Percentiles rank a stretch among this genome's conserved stretches.
phyloP scores from a whole-genome alignment of 2,329 filamentous ascomycete genomes.

The Alternaria sp. region DNA sequence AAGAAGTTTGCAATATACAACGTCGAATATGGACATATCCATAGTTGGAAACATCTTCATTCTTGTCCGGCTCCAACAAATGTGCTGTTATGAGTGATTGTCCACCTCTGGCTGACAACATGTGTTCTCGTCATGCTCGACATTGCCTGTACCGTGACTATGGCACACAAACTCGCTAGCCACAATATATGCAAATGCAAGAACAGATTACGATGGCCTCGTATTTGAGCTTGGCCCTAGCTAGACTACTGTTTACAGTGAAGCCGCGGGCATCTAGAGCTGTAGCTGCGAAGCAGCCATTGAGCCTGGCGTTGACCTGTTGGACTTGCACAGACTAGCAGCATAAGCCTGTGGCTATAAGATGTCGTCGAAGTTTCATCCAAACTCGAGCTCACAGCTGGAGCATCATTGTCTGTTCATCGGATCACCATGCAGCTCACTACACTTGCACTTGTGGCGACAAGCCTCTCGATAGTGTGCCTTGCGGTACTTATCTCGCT shows the following conservation, averaged over 20 bases:
- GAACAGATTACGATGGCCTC: slow-evolving; percentile 19
- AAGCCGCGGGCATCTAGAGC: slow-evolving; percentile 7
- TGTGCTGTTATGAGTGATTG: background rate
- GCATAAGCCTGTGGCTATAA: slow-evolving; percentile 16
- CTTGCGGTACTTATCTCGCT: slow-evolving; percentile 30
- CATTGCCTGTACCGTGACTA: slow-evolving; percentile 5
- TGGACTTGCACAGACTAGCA: background rate
- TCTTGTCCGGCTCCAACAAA: background rate
- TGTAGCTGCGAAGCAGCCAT: slow-evolving; percentile 2
- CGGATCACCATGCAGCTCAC: slow-evolving; percentile 32
- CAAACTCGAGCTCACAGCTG: background rate
- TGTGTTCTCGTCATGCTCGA: background rate
- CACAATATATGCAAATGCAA: slow-evolving; percentile 22
- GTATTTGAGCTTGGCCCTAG: slow-evolving; percentile 21
- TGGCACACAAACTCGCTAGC: slow-evolving; percentile 11
- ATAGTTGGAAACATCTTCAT: background rate
- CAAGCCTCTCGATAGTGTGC: slow-evolving; percentile 24
- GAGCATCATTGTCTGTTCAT: background rate
- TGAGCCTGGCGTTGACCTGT: background rate
- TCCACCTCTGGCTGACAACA: background rate
- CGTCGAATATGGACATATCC: background rate
- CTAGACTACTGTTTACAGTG: slow-evolving; percentile 13
- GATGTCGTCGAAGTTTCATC: background rate
- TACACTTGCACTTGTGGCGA: slow-evolving; percentile 24
- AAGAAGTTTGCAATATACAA: background rate